phyloP scores from a whole-genome alignment of 208 protist species.

The Leishmania aethiopica region DNA sequence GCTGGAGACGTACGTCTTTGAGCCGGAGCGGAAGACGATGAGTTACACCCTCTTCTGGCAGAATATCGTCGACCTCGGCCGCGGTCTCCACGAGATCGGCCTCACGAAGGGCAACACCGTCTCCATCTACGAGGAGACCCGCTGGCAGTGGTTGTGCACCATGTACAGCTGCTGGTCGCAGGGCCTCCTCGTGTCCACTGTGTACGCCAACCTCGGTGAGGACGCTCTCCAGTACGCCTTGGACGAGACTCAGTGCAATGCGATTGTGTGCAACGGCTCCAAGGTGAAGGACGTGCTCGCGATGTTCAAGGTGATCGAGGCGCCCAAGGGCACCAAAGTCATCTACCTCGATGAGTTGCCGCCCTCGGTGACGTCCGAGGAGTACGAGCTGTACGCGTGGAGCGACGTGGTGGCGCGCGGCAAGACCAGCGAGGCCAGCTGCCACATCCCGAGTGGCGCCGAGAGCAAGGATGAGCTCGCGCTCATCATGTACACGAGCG shows the following conservation, averaged over 20 bases:
- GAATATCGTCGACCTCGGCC: slow-evolving; percentile 52
- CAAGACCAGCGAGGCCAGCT: slow-evolving; percentile 26
- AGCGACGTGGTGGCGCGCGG: slow-evolving; percentile 58
- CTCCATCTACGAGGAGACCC: slow-evolving; percentile 84
- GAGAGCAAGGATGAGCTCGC: slow-evolving; percentile 55
- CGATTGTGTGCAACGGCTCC: slow-evolving; percentile 72
- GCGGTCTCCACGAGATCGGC: slow-evolving; percentile 62
- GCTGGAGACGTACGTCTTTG: slow-evolving; percentile 71
- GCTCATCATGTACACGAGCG: slow-evolving; percentile 93
- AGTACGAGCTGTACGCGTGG: slow-evolving; percentile 54
- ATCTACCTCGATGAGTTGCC: slow-evolving; percentile 72
- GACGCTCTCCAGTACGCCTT: slow-evolving; percentile 80
- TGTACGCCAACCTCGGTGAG: slow-evolving; percentile 89
- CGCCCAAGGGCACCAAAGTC: slow-evolving; percentile 34
- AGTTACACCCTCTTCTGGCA: slow-evolving; percentile 58
- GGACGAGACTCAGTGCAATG: slow-evolving; percentile 60
- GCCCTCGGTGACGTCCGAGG: slow-evolving; percentile 26
- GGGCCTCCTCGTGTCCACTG: slow-evolving; percentile 64
- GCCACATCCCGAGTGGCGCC: slow-evolving; percentile 34
- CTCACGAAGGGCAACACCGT: slow-evolving; percentile 46
- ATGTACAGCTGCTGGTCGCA: slow-evolving; percentile 72
- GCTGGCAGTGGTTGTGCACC: slow-evolving; percentile 81
- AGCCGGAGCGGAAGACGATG: slow-evolving; percentile 53
- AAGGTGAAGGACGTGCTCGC: slow-evolving; percentile 57
- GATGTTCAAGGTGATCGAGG: slow-evolving; percentile 38